Percentiles rank a stretch among this genome's conserved stretches.
Conservation (phyloP, 192 early-diverging fungal genomes). For the Chytriomyces sp. region DNA sequence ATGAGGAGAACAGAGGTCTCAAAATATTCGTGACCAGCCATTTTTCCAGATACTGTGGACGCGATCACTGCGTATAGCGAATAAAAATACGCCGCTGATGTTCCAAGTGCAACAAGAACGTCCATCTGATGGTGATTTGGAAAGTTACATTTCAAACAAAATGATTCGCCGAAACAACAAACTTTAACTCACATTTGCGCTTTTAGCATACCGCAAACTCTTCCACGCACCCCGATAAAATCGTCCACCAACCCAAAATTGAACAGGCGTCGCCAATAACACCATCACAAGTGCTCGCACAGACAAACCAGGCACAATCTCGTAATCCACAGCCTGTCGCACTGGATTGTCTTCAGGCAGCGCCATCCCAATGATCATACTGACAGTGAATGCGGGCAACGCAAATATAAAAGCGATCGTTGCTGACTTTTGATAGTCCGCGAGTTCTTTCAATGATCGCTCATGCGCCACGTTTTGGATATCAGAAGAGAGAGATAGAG, state of each 20-base stretch:
- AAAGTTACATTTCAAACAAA: neutral
- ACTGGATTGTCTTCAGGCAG: conserved; percentile 57
- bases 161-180: neutral
- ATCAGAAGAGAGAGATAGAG: conserved; percentile 44
- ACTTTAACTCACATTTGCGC: conserved; percentile 59
- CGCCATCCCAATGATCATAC: conserved; percentile 78
- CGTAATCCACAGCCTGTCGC: conserved; percentile 46
- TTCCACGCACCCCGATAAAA: conserved; percentile 73
- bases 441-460: conserved; percentile 52
- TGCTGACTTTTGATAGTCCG: conserved; percentile 44
- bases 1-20: conserved; percentile 79
- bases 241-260: conserved; percentile 71
- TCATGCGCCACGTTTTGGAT: conserved; percentile 37
- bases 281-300: conserved; percentile 60
- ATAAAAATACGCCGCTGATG: conserved; percentile 72
- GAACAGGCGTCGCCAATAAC: conserved; percentile 72
- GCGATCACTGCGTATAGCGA: conserved; percentile 59
- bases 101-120: conserved; percentile 75
- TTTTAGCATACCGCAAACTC: conserved; percentile 61
- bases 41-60: conserved; percentile 28
- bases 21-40: conserved; percentile 64
- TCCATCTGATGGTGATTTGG: conserved; percentile 63
- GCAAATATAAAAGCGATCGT: conserved; percentile 65
- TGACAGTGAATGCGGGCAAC: conserved; percentile 68
- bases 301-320: conserved; percentile 62